Evolutionary conservation across 2,329 filamentous ascomycete species (phyloP), one percentile per base, ranked within the genome.

Genomic region (Ophiostoma sp.): DNA sequence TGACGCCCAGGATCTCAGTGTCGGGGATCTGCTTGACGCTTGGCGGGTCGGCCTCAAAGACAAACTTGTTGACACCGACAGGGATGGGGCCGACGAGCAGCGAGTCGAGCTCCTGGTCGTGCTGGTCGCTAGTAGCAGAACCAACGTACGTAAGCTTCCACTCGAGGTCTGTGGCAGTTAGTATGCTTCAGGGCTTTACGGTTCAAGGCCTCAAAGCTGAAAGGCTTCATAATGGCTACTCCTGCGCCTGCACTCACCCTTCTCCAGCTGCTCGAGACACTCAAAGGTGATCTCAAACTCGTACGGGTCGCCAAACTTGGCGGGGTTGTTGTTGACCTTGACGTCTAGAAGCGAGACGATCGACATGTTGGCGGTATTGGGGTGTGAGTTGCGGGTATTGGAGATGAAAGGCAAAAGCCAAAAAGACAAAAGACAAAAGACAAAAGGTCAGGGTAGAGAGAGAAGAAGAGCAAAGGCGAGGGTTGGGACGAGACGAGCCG

Each of bases 131-230:
- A 68, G 94, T 98, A 74, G 96, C 95, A 76, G 95, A 99, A 77
- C 95, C 96, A 78, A 99, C 95, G 77, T 99, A 99, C 79, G 93
- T 99, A 77, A 99, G 85, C 82, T 99, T 99, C 95, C 95, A 99
- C 82, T 99, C 95, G 73, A 99, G 89, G 82, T 99, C 95, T 96
- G 76, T 44, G 17, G 17, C 4, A 10, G n/a, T 54, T 33, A 39
- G 31, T 23, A 27, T 23, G 11, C n/a, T 8, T 64, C n/a, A n/a
- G n/a, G n/a, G n/a, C n/a, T n/a, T n/a, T n/a, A n/a, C n/a, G n/a
- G n/a, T n/a, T n/a, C n/a, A n/a, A n/a, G n/a, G n/a, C n/a, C n/a
- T n/a, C 27, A 31, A 31, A 31, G 27, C 27, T 31, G 27, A 1
- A 31, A 31, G 27, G 27, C 27, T 31, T 31, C 27, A 31, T 35